Conservation (phyloP, 805 yeast species). For the Ogataea nonfermentans region DNA sequence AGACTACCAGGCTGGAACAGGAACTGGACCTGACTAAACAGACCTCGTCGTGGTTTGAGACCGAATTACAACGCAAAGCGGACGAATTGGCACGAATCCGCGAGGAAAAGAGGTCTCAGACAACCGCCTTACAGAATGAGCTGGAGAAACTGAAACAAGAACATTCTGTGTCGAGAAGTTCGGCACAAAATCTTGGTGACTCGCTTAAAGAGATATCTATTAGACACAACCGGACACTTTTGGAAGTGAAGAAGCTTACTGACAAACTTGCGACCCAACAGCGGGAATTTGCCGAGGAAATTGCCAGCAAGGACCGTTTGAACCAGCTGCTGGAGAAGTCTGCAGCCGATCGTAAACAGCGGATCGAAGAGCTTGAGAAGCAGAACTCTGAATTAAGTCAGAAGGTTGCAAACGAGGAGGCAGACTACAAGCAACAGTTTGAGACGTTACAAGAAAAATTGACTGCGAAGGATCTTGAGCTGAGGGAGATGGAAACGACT, state of each 20-base stretch:
- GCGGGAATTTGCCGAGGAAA: constrained; percentile 54
- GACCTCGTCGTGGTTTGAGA: constrained; percentile 35
- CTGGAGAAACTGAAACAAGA: constrained; percentile 38
- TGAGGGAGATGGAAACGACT: constrained; percentile 43
- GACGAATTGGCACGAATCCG: constrained; percentile 30
- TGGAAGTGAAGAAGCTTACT: constrained; percentile 46
- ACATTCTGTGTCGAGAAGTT: constrained; percentile 23
- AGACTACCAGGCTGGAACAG: constrained; percentile 27
- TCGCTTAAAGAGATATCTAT: constrained; percentile 38
- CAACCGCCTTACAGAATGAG: constrained; percentile 34
- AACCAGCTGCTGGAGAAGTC: constrained; percentile 55
- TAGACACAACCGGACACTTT: constrained; percentile 42
- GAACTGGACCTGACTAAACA: constrained; percentile 33
- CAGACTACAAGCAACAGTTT: constrained; percentile 36
- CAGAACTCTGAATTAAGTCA: constrained; percentile 41
- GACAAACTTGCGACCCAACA: constrained; percentile 43
- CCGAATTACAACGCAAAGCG: constrained; percentile 32
- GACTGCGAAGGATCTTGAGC: constrained; percentile 36
- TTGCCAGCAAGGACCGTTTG: constrained; percentile 59
- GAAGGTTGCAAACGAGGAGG: constrained; percentile 38
- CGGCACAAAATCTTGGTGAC: constrained; percentile 34
- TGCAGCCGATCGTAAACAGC: constrained; percentile 47
- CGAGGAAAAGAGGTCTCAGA: constrained; percentile 30
- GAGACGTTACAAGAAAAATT: constrained; percentile 37
- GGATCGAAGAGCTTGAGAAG: constrained; percentile 54